Conservation (phyloP, 164 flowering plant genomes). For the Berberis thunbergii region DNA sequence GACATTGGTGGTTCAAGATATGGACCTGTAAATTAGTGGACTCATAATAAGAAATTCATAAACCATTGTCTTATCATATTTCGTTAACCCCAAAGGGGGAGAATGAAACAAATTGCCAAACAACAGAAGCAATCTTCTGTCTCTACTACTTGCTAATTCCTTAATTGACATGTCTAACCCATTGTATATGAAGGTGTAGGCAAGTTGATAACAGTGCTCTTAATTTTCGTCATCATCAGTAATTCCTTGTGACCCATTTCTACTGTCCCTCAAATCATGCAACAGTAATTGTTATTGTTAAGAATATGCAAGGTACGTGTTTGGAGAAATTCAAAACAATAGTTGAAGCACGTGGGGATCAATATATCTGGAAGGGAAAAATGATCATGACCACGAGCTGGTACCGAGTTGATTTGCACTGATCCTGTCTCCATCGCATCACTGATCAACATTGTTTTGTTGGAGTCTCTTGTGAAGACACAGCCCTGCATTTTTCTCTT, state of each 20-base stretch:
- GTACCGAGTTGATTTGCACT: slow-evolving; percentile 95
- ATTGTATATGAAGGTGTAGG: slow-evolving; percentile 84
- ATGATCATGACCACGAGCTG: slow-evolving; percentile 99
- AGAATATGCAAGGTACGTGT: not conserved
- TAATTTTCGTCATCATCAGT: slow-evolving; percentile 95
- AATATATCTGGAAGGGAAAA: slow-evolving; percentile 86
- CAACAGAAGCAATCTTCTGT: not conserved
- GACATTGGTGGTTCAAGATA: too few species aligned
- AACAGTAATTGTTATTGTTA: not conserved
- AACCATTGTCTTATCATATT: too few species aligned
- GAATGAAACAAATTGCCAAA: too few species aligned
- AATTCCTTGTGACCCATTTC: slow-evolving; percentile 94
- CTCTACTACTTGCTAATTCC: not conserved
- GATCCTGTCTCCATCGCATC: slow-evolving; percentile 99
- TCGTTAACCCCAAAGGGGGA: too few species aligned
- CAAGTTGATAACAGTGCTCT: slow-evolving; percentile 90
- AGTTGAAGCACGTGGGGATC: not conserved
- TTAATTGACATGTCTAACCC: slow-evolving; percentile 37
- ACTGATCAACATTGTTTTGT: slow-evolving; percentile 90
- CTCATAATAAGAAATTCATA: too few species aligned
- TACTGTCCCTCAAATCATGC: slow-evolving; percentile 94
- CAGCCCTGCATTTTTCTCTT: slow-evolving; percentile 49
- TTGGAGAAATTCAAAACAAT: not conserved
- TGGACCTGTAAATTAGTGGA: too few species aligned
- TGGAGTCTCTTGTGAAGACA: slow-evolving; percentile 89